phyloP scores from a whole-genome alignment of 1,284 basidiomycete genomes.

The Cutaneotrichosporon dermatis region DNA sequence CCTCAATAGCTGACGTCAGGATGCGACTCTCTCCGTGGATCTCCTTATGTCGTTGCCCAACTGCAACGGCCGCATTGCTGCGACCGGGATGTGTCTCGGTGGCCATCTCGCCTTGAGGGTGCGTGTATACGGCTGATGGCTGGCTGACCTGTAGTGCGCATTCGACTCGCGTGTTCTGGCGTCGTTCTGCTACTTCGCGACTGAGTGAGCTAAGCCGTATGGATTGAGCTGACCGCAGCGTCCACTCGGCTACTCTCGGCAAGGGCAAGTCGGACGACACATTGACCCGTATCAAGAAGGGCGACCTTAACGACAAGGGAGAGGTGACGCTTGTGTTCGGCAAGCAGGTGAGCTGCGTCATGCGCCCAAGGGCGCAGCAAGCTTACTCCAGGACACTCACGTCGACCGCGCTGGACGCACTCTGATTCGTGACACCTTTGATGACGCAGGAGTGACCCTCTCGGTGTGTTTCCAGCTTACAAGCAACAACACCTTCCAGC shows the following conservation, averaged over 20 bases:
- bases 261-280: constrained; percentile 73
- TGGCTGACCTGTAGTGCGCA: constrained; percentile 57
- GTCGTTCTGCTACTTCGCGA: constrained; percentile 87
- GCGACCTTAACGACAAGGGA: constrained; percentile 69
- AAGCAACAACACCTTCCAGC: neutral
- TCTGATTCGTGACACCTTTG: constrained; percentile 71
- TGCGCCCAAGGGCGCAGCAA: constrained; percentile 8
- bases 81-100: constrained; percentile 52
- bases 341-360: constrained; percentile 61
- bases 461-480: constrained; percentile 54
- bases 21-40: constrained; percentile 70
- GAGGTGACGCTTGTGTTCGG: constrained; percentile 91
- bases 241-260: constrained; percentile 79
- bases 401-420: constrained; percentile 78
- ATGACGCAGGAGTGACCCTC: constrained; percentile 66
- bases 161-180: constrained; percentile 79
- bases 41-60: constrained; percentile 65
- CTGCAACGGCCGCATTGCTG: constrained; percentile 82
- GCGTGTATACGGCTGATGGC: constrained; percentile 7
- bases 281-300: constrained; percentile 63
- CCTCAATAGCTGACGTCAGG: constrained; percentile 51
- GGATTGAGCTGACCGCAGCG: constrained; percentile 34
- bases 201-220: constrained; percentile 54
- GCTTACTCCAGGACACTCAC: constrained; percentile 63
- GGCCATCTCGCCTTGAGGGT: constrained; percentile 52